These are phyloP conservation scores for Kodamaea fungicola DNA, from an alignment of 1,139 yeast species.

Conservation along the genomic window DNA sequence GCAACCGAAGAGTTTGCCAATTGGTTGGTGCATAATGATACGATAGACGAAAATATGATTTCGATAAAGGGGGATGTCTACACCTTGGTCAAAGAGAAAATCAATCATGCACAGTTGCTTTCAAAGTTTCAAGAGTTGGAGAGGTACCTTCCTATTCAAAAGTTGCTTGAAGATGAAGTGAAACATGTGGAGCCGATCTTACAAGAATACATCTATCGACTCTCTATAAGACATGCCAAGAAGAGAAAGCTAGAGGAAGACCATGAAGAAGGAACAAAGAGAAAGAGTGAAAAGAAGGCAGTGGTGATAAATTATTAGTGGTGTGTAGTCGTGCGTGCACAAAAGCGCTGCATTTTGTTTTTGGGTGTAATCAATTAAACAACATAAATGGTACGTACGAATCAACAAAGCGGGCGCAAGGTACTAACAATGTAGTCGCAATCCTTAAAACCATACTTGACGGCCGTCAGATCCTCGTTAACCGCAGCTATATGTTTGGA, in stretches of 20 bases:
- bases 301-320: conserved; percentile 11
- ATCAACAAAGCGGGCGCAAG: neutral
- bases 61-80: conserved; percentile 2
- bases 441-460: conserved; percentile 90
- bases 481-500: conserved; percentile 95
- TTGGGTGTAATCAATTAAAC: conserved; percentile 3
- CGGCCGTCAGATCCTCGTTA: conserved; percentile 89
- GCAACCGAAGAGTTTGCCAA: conserved; percentile 14
- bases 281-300: conserved; percentile 7
- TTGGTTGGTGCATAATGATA: conserved; percentile 16
- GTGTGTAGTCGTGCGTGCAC: conserved; percentile 2
- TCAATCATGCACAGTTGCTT: conserved; percentile 5
- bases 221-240: conserved; percentile 6
- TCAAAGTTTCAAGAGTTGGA: conserved; percentile 4
- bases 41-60: conserved; percentile 9
- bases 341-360: conserved; percentile 3
- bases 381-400: conserved; percentile 7
- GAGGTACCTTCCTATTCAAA: conserved; percentile 5
- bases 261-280: conserved; percentile 5
- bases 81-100: conserved; percentile 1
- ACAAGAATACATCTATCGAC: conserved; percentile 4
- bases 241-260: conserved; percentile 9
- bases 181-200: conserved; percentile 4
- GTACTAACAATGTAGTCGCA: conserved; percentile 53
- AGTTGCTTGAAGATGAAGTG: conserved; percentile 4